Evolutionary conservation across 2,329 filamentous ascomycete genomes (phyloP), one percentile per base, ranked within the genome.

Genomic region (Bisporella sp.): DNA sequence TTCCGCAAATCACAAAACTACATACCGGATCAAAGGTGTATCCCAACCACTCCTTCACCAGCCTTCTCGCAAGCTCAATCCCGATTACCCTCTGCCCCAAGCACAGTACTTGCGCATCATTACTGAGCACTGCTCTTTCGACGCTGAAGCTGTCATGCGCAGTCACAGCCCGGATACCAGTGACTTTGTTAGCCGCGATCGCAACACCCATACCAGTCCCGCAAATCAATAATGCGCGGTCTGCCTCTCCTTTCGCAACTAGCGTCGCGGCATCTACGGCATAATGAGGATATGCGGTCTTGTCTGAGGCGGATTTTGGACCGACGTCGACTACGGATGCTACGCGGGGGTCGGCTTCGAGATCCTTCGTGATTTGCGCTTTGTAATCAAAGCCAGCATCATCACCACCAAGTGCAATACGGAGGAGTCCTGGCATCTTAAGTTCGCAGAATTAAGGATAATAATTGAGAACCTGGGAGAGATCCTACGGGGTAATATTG

Each of bases 181-280:
- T 84, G 57, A 95, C 82, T 69, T 95, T 95, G 76, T 95, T 95
- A 58, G 89, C 89, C n/a, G 81, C 73, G 65, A 95, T 95, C 60
- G 89, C 89, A 6, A 95, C 89, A 21, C 89, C 89, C 6, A 95
- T 77, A 0, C 89, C 89, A 0, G 89, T 95, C 2, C 89, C 89
- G 71, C 89, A 95, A 71, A 95, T 88, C 41, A 90, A 72, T 37
- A 95, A 74, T 0, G 87, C 89, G 48, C 89, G 84, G 69, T 95
- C 89, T 47, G 79, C 85, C 61, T 81, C 75, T 41, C 83, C 84
- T 5, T 73, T 67, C 4, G 76, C 73, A 8, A 87, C 77, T 37
- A 85, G 72, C 53, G 57, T 58, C 1, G 86, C 85, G 5, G 87
- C 88, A 39, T 80, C 79, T 40, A 88, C 85, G 51, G 88, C 88